These are phyloP conservation scores for Metschnikowia sp. DNA, from an alignment of 805 yeast species.

Conservation along the genomic window DNA sequence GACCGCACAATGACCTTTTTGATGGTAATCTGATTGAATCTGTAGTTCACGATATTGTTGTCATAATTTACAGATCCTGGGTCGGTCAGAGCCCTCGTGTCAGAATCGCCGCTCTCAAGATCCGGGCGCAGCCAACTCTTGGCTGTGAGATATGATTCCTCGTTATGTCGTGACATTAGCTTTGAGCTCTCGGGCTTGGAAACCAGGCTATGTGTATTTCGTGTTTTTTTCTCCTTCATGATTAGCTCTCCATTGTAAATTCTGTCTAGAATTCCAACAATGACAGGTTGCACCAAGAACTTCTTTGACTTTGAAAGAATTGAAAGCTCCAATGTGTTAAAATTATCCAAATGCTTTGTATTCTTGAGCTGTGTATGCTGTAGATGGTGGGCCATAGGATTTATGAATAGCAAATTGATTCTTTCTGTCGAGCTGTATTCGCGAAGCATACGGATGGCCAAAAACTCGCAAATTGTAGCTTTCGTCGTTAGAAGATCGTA, in stretches of 20 bases:
- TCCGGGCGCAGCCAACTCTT: not conserved
- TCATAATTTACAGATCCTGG: conserved; percentile 7
- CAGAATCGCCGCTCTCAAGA: not conserved
- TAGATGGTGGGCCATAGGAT: conserved; percentile 38
- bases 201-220: not conserved
- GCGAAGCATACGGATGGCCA: conserved; percentile 47
- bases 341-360: conserved; percentile 23
- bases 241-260: conserved; percentile 52
- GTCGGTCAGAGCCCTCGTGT: not conserved
- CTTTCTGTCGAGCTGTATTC: conserved; percentile 43
- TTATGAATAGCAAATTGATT: conserved; percentile 43
- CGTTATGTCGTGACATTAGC: not conserved
- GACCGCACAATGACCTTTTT: conserved; percentile 29
- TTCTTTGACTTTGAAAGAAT: conserved; percentile 51
- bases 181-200: not conserved
- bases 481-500: conserved; percentile 41
- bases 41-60: conserved; percentile 27
- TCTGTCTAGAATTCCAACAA: conserved; percentile 43
- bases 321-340: conserved; percentile 49
- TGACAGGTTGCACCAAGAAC: conserved; percentile 50
- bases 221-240: conserved; percentile 30
- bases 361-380: conserved; percentile 16
- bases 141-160: conserved; percentile 4
- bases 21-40: conserved; percentile 31
- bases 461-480: conserved; percentile 50